These are phyloP conservation scores for Xylaria castorea DNA, from an alignment of 495 filamentous ascomycete species.

Conservation along the genomic window DNA sequence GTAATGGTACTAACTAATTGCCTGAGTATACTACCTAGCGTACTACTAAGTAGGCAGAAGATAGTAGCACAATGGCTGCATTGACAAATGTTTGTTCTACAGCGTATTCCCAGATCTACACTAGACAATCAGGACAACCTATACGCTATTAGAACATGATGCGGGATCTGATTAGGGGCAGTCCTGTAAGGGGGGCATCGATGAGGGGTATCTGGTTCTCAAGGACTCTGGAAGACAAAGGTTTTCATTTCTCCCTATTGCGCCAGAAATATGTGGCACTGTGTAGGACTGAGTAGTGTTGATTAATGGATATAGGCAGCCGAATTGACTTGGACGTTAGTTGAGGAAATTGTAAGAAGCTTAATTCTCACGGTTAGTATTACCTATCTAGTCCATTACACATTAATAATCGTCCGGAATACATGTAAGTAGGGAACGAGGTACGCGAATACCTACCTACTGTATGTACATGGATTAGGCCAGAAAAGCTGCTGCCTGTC, in stretches of 20 bases:
- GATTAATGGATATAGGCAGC: background rate
- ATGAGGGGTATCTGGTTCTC: slow-evolving; percentile 8
- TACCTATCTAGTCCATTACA: background rate
- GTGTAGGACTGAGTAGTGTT: background rate
- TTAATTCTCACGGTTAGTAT: background rate
- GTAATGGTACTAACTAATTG: too few species aligned
- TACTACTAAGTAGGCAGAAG: background rate
- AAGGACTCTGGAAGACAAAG: background rate
- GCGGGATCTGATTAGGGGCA: background rate
- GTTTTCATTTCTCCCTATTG: background rate
- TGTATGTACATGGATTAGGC: background rate
- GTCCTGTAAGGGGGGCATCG: background rate
- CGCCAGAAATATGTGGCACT: background rate
- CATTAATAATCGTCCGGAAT: background rate
- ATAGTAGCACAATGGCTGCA: background rate
- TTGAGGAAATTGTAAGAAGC: background rate
- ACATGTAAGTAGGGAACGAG: background rate
- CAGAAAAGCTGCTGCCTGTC: background rate
- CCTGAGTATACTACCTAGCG: background rate
- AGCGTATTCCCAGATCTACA: background rate
- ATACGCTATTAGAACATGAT: background rate
- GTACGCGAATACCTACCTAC: background rate
- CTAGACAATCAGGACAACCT: background rate
- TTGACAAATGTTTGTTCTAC: background rate
- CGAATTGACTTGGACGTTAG: background rate